phyloP scores from a whole-genome alignment of 192 early-diverging fungal genomes.

The Coemansia sp. region DNA sequence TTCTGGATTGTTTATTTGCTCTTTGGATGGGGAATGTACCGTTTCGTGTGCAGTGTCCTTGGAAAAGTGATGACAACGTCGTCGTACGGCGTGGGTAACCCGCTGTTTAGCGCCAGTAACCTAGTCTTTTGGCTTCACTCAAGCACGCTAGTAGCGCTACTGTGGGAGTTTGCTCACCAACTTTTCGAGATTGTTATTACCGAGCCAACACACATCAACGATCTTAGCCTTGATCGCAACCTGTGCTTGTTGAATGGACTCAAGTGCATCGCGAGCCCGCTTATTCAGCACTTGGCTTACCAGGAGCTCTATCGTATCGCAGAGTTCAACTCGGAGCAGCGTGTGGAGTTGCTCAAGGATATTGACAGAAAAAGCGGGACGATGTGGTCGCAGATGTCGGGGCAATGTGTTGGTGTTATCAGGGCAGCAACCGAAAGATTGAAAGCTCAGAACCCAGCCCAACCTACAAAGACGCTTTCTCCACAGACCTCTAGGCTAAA shows the following conservation, averaged over 20 bases:
- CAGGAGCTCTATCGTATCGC: conserved; percentile 51
- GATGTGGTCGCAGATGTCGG: conserved; percentile 49
- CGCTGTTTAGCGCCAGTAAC: conserved; percentile 35
- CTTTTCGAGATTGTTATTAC: conserved; percentile 51
- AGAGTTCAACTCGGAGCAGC: conserved; percentile 35
- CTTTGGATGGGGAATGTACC: conserved; percentile 50
- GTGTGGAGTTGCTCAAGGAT: conserved; percentile 35
- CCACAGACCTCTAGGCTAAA: neutral
- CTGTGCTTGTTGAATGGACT: conserved; percentile 46
- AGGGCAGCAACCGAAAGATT: conserved; percentile 32
- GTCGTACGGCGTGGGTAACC: conserved; percentile 44
- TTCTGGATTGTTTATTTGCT: conserved; percentile 52
- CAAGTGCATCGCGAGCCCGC: conserved; percentile 15
- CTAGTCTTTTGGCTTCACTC: conserved; percentile 44
- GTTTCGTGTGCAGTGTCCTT: conserved; percentile 32
- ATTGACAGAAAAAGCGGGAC: conserved; percentile 43
- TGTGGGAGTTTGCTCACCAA: conserved; percentile 55
- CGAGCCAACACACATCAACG: conserved; percentile 50
- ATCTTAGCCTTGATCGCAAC: conserved; percentile 49
- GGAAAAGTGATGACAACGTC: conserved; percentile 39
- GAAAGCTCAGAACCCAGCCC: conserved; percentile 18
- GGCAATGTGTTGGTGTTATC: conserved; percentile 41
- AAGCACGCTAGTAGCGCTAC: conserved; percentile 27
- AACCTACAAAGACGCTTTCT: conserved; percentile 8
- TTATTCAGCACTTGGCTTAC: conserved; percentile 50